phyloP scores from a whole-genome alignment of 2,329 filamentous ascomycete genomes.

The Proliferodiscus dingleyae region DNA sequence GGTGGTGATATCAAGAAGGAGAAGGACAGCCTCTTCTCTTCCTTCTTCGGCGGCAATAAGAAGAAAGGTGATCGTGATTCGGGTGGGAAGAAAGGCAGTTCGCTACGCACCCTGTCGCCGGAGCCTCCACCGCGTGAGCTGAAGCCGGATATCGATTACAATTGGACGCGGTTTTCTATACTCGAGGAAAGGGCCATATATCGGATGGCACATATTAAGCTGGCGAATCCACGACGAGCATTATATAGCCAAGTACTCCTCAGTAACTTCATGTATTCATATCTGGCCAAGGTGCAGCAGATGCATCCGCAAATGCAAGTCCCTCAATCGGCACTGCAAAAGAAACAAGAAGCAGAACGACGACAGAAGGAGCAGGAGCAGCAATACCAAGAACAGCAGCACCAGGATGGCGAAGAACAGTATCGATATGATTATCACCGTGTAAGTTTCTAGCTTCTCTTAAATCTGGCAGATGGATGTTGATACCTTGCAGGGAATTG shows the following conservation, averaged over 20 bases:
- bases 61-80: slow-evolving; percentile 78
- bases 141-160: slow-evolving; percentile 86
- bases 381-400: slow-evolving; percentile 27
- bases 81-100: slow-evolving; percentile 66
- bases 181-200: slow-evolving; percentile 96
- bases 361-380: slow-evolving; percentile 38
- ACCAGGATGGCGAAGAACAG: slow-evolving; percentile 31
- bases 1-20: slow-evolving; percentile 76
- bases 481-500: slow-evolving; percentile 28
- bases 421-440: slow-evolving; percentile 35
- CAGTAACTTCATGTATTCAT: slow-evolving; percentile 99
- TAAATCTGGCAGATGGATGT: slow-evolving; percentile 4
- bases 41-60: slow-evolving; percentile 85
- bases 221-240: slow-evolving; percentile 91
- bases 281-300: slow-evolving; percentile 95
- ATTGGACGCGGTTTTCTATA: slow-evolving; percentile 93
- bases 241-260: slow-evolving; percentile 91
- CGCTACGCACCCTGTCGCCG: slow-evolving; percentile 70
- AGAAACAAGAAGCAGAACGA: slow-evolving; percentile 56
- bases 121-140: slow-evolving; percentile 71
- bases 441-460: slow-evolving; percentile 19
- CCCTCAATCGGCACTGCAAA: slow-evolving; percentile 71
- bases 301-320: slow-evolving; percentile 97
- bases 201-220: slow-evolving; percentile 96
- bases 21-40: slow-evolving; percentile 89